A percentile compares a stretch with the other conserved stretches of the same genome.
These are phyloP conservation scores for Hura crepitans DNA, from an alignment of 441 rosid genomes.

Conservation along the genomic window DNA sequence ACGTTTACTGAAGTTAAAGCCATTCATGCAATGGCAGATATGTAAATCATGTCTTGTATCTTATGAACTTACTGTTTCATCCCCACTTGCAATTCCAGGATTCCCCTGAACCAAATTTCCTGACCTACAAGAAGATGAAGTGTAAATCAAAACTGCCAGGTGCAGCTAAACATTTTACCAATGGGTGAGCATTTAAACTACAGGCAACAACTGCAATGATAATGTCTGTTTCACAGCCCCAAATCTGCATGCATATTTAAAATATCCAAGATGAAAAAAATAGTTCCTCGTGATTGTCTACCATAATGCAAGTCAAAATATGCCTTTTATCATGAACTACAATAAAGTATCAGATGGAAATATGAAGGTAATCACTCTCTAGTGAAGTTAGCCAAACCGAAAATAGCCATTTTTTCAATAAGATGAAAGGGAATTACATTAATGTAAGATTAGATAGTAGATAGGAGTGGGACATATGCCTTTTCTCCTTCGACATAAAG, in stretches of 20 bases:
- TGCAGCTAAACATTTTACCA: neutral
- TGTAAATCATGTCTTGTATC: conserved; percentile 11
- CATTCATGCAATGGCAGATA: conserved; percentile 14
- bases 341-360: neutral
- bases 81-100: conserved; percentile 86
- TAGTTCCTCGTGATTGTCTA: neutral
- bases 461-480: neutral
- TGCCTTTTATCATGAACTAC: no score
- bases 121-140: conserved; percentile 47
- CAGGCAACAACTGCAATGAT: neutral
- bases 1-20: conserved; percentile 21
- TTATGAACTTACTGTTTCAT: conserved; percentile 70
- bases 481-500: neutral
- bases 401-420: neutral
- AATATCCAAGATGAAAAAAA: neutral
- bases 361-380: neutral
- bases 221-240: neutral
- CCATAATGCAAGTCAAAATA: no score
- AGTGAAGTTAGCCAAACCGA: neutral
- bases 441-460: neutral
- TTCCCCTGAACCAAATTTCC: conserved; percentile 88
- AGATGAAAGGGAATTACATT: neutral
- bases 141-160: neutral
- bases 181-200: neutral
- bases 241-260: conserved; percentile 4